Evolutionary conservation across 1,139 yeast species (phyloP), one percentile per base, ranked within the genome.

Genomic region (Taiozyma onychis): DNA sequence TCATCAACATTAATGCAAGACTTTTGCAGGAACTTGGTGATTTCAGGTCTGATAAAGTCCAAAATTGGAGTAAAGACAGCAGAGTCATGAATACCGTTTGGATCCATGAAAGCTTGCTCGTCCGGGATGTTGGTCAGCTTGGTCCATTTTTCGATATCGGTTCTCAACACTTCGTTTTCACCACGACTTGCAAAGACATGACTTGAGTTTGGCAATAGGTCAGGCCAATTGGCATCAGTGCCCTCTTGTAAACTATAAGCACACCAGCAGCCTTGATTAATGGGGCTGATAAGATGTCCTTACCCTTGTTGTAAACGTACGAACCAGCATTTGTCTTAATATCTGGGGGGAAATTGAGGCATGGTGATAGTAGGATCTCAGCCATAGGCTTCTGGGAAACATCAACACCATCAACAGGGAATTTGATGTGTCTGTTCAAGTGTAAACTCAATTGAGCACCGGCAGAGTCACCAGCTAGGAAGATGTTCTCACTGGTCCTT

Each of bases 381-480:
- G 73, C 67, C 13, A 54, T 57, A 9, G 76, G 76, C 51, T 68
- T 69, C 1, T 66, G 61, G 47, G 62, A 52, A 1, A 54, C 50
- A 21, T 46, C 26, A 10, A 47, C 49, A 10, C 41, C 47, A 6
- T 45, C 45, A n/a, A 43, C 69, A 39, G 68, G 69, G 1, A 72
- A 69, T 47, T 68, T 63, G 39, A 67, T 57, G 50, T 65, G 69
- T 49, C 75, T 66, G n/a, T 67, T 58, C 16, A 73, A 44, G 6
- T 70, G 64, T 18, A 71, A 54, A 8, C 69, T 64, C 56, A 75
- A 60, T 57, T 76, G 75, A 3, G 68, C 76, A 14, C 81, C 81
- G 30, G 77, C 76, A 3, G 80, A 75, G 55, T 76, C 81, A 8
- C 80, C 81, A 43, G 73, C 51, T 6, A 75, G 54, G 26, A 66